Conservation (phyloP, 208 protist species). For the Acanthamoeba quina region DNA sequence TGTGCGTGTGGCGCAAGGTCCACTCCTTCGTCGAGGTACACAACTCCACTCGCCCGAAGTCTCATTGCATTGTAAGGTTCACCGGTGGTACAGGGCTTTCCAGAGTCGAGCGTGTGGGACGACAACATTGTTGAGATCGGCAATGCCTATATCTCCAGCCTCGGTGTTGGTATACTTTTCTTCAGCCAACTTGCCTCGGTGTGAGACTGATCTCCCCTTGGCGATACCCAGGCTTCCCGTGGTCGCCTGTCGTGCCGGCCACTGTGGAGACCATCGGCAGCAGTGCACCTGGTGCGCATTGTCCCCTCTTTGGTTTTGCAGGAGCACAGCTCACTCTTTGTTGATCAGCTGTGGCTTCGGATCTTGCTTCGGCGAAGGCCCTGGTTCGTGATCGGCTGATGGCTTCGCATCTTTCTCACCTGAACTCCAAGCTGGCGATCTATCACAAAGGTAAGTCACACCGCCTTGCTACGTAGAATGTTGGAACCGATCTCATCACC, state of each 20-base stretch:
- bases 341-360: background rate
- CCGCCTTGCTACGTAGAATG: no score
- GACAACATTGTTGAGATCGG: background rate
- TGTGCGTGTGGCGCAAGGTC: conserved; percentile 42
- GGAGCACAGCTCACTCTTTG: background rate
- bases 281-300: no score
- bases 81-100: background rate
- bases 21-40: background rate
- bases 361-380: background rate
- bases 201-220: no score
- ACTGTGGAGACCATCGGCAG: no score
- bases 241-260: no score
- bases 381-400: background rate
- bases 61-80: background rate
- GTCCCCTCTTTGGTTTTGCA: no score
- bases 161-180: background rate
- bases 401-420: background rate
- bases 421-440: background rate
- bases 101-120: background rate
- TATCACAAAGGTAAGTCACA: background rate
- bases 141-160: background rate
- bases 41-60: background rate
- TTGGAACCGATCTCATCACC: background rate
- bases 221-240: no score
- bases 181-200: background rate